A percentile compares a stretch with the other conserved stretches of the same genome.
Conservation (phyloP, 2,329 filamentous ascomycete species). For the Taxawa tesnikishii region DNA sequence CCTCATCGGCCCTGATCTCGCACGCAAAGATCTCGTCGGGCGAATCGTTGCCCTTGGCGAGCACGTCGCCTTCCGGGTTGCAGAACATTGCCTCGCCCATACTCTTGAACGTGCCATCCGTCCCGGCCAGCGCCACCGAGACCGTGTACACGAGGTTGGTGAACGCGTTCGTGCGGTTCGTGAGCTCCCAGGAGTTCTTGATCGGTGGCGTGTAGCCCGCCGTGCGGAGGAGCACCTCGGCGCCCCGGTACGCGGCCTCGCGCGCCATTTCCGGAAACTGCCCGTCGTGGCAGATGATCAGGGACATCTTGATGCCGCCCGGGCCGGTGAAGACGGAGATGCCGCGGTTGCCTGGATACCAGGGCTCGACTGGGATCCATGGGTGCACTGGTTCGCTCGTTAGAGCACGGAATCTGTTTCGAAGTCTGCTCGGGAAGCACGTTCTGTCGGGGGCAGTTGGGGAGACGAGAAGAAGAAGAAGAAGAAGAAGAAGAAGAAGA, state of each 20-base stretch:
- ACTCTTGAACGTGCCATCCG: slow-evolving; percentile 14
- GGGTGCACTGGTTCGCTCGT: slow-evolving; percentile 14
- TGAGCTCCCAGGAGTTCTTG: slow-evolving; percentile 14
- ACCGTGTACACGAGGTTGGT: slow-evolving; percentile 15
- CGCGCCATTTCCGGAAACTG: slow-evolving; percentile 17
- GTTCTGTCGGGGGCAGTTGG: too few relatives aligned
- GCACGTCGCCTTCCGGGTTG: slow-evolving; percentile 13
- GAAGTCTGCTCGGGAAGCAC: too few relatives aligned
- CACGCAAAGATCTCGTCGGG: slow-evolving; percentile 16
- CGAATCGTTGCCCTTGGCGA: slow-evolving; percentile 10
- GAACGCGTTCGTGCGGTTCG: slow-evolving; percentile 15
- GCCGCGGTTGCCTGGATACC: slow-evolving; percentile 15
- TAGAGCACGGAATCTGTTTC: slow-evolving; percentile 1
- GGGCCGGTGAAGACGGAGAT: slow-evolving; percentile 14
- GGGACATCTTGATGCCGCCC: slow-evolving; percentile 12
- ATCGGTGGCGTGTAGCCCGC: slow-evolving; percentile 15
- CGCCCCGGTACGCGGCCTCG: slow-evolving; percentile 15
- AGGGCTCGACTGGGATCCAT: slow-evolving; percentile 15
- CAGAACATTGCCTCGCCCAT: slow-evolving; percentile 16
- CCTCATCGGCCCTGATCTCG: slow-evolving; percentile 14
- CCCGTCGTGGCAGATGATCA: slow-evolving; percentile 18
- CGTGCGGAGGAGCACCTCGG: slow-evolving; percentile 15
- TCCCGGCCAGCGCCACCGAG: slow-evolving; percentile 15
- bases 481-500: too few relatives aligned
- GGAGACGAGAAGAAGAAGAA: too few relatives aligned